These are phyloP conservation scores for Aspergillus affinis DNA, from an alignment of 495 filamentous ascomycete genomes.

Conservation along the genomic window DNA sequence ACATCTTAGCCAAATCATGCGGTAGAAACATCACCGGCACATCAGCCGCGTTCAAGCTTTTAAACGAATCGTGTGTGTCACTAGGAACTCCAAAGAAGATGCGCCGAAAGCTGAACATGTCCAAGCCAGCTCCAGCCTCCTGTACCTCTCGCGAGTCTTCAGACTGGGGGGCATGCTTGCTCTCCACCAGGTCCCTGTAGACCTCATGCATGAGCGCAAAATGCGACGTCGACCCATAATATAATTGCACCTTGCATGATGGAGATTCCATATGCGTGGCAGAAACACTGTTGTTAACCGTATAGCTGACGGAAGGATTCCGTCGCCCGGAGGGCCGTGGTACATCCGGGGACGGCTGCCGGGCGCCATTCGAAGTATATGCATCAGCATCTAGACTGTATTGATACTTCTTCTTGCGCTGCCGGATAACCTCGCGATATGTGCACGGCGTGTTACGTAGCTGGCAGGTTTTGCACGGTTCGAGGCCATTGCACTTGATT, in stretches of 20 bases:
- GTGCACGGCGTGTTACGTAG: conserved; percentile 35
- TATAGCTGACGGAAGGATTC: conserved; percentile 26
- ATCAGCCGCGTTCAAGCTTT: conserved; percentile 16
- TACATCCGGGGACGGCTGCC: conserved; percentile 19
- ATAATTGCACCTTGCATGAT: conserved; percentile 45
- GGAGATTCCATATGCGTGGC: conserved; percentile 48
- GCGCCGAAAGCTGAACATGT: conserved; percentile 44
- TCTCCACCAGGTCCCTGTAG: conserved; percentile 36
- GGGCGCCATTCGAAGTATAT: conserved; percentile 16
- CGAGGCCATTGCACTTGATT: conserved; percentile 43
- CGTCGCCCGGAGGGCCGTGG: conserved; percentile 17
- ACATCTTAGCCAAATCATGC: conserved; percentile 33
- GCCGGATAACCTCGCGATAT: conserved; percentile 42
- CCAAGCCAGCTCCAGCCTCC: conserved; percentile 45
- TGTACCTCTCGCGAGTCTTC: conserved; percentile 35
- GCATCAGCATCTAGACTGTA: conserved; percentile 4
- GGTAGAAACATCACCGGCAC: conserved; percentile 37
- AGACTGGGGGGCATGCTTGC: conserved; percentile 25
- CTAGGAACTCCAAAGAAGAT: conserved; percentile 46
- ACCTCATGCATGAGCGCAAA: conserved; percentile 48
- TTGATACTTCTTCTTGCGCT: conserved; percentile 35
- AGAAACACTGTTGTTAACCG: conserved; percentile 42
- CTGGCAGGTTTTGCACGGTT: conserved; percentile 45
- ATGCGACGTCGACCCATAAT: conserved; percentile 48
- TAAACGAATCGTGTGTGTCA: conserved; percentile 30